Percentiles rank a stretch among this genome's conserved stretches.
Conservation (phyloP, 73 alveolate species). For the Symbiodinium natans region DNA sequence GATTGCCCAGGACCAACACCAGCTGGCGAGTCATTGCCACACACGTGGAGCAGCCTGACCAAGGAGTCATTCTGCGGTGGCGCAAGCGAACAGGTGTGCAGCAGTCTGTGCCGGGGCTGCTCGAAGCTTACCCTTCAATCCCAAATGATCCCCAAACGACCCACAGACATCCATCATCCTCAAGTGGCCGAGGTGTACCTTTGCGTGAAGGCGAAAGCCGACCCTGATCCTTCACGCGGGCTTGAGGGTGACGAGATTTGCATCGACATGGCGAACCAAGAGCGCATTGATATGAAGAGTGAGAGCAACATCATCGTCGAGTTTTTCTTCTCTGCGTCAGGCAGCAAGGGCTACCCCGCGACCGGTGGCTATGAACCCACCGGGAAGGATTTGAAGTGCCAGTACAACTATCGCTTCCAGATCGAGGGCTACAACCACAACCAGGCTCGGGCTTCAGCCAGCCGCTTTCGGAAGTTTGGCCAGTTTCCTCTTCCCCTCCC, state of each 20-base stretch:
- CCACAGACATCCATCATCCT: too few relatives aligned
- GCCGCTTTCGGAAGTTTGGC: too few relatives aligned
- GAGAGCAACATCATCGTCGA: slow-evolving; percentile 91
- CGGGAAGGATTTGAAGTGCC: slow-evolving; percentile 83
- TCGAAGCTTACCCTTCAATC: background rate
- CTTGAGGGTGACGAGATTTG: slow-evolving; percentile 45
- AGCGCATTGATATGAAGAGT: slow-evolving; percentile 77
- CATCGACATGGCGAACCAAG: slow-evolving; percentile 86
- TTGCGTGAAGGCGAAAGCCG: slow-evolving; percentile 91
- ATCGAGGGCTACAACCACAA: slow-evolving; percentile 89
- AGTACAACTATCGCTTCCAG: slow-evolving; percentile 88
- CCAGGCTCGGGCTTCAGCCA: background rate
- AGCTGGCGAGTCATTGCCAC: slow-evolving; percentile 89
- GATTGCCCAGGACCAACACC: slow-evolving; percentile 54
- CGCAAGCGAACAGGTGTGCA: slow-evolving; percentile 24
- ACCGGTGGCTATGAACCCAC: slow-evolving; percentile 85
- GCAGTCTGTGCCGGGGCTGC: background rate
- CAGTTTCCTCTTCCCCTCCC: background rate
- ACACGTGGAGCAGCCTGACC: slow-evolving; percentile 86
- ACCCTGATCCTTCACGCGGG: slow-evolving; percentile 82
- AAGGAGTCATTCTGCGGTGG: slow-evolving; percentile 87
- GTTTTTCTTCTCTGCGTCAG: slow-evolving; percentile 89
- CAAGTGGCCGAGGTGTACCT: slow-evolving; percentile 44
- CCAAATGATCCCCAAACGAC: background rate
- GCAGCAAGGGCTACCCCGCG: slow-evolving; percentile 85